Evolutionary conservation across 2,329 filamentous ascomycete species (phyloP), one percentile per base, ranked within the genome.

Genomic region (Aspergillus sp.): DNA sequence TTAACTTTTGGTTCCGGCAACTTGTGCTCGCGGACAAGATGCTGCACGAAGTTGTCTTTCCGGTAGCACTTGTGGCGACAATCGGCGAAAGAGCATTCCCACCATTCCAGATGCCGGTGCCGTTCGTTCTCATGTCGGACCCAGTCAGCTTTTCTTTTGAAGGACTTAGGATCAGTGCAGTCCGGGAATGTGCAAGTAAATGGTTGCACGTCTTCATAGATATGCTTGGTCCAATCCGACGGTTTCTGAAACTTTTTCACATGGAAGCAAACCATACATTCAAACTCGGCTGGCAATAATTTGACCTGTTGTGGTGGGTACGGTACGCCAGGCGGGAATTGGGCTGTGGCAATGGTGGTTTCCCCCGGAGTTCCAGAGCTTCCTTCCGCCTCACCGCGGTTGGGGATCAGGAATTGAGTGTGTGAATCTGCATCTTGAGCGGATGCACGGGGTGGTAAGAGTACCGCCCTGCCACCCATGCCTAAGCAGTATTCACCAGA

Each of bases 141-240:
- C 93, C 93, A 97, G 71, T 97, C 93, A 13, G 93, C 93, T 75
- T 96, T 97, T 48, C 92, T 86, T 76, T 96, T 96, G 80, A 96
- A 97, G 37, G 91, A 92, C 74, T 96, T 96, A 17, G 90, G 87
- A 48, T 96, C 91, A 8, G 84, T 83, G 70, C 93, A 96, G 51
- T 86, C 82, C 2, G 89, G 86, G 78, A 93, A 96, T 0, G 92
- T 96, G 75, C 93, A 97, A 3, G 91, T 96, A 66, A 96, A 96
- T 0, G 93, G 93, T 70, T 95, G 90, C 1, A 96, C 86, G 70
- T 97, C 93, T 74, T 96, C 93, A 66, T 96, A 91, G 1, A 97
- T 90, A 69, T 97, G 93, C 72, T 97, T 96, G 1, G 92, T 96
- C 93, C 93, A 97, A 74, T 97, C 93, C 0, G 92, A 96, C 15